Conservation (phyloP, 768 basidiomycete species). For the Lyophyllum decastes region DNA sequence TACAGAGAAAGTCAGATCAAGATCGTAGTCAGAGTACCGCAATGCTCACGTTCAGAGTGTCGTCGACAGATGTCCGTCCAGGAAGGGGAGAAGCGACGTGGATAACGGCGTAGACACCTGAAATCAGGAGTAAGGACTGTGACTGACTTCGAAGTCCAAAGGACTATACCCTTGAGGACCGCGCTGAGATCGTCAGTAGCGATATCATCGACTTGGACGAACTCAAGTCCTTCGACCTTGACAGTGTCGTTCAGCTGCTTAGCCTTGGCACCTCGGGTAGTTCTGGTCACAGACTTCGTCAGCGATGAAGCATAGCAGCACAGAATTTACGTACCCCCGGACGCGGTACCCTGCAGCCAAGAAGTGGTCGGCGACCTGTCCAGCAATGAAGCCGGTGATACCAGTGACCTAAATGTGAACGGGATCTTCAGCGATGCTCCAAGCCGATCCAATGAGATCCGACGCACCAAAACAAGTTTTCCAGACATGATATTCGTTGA, state of each 20-base stretch:
- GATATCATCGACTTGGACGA: slow-evolving; percentile 23
- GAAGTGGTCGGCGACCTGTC: slow-evolving; percentile 35
- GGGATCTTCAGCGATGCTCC: background rate
- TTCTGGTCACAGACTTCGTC: slow-evolving; percentile 19
- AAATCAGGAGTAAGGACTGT: background rate
- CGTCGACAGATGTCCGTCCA: slow-evolving; percentile 19
- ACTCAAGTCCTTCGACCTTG: slow-evolving; percentile 30
- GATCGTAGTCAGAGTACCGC: too few relatives aligned
- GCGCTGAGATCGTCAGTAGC: slow-evolving; percentile 14
- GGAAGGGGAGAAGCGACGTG: slow-evolving; percentile 35
- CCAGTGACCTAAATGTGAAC: slow-evolving; percentile 36
- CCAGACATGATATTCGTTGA: slow-evolving; percentile 15
- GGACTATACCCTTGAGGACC: slow-evolving; percentile 20
- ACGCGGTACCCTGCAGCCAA: slow-evolving; percentile 39
- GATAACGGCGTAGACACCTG: slow-evolving; percentile 41
- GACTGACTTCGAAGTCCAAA: too few relatives aligned
- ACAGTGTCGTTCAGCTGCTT: slow-evolving; percentile 20
- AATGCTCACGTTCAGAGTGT: slow-evolving; percentile 21
- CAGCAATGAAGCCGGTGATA: slow-evolving; percentile 39
- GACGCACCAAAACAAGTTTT: slow-evolving; percentile 21
- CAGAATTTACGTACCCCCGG: slow-evolving; percentile 30
- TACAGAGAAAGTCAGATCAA: slow-evolving; percentile 3
- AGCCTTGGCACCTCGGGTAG: slow-evolving; percentile 33
- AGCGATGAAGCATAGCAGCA: too few relatives aligned
- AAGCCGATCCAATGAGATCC: background rate